Base-by-base conservation (phyloP, 228 moss, liverwort and hornwort genomes). In the Sphagnum fallax region DNA sequence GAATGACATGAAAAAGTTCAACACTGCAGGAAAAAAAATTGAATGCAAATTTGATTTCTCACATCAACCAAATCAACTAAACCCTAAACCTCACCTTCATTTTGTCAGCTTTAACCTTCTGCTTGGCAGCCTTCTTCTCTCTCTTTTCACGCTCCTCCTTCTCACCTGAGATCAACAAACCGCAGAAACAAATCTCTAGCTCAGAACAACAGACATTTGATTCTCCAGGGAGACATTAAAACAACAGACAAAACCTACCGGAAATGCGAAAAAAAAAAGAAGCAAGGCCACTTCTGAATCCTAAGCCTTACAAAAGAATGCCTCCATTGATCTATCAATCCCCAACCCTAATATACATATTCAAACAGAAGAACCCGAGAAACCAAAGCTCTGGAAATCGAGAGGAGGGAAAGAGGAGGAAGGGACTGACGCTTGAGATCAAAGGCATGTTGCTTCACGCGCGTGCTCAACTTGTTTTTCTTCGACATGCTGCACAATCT, bases 401-500 rank as follows among this genome's bases (percentile, higher is more conserved):
- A 16, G 50, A 8, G 6, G 67, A 16, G 16, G 9, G 9, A 55
- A 55, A 55, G 9, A 55, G 53, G 66, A 6, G 50, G 52, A 51
- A 16, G 6, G 8, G 7, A 63, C 82, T 65, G 52, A 88, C 84
- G 81, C 65, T 88, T 82, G 51, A 84, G 75, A 65, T 88, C 88
- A 62, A 88, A 88, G 52, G 59, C 50, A 58, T 88, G 88, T 69
- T 84, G 84, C 82, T 88, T 88, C 61, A 82, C 73, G 32, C 84
- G 88, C 72, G 88, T 88, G 80, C 88, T 88, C 70, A 82, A 71
- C 75, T 88, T 84, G 52, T 82, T 88, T 77, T 84, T 88, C 84
- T 88, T 88, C 77, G 88, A 88, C 88, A 88, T 84, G 4, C 62
- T 76, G 73, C 65, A 10, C 49, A 8, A 6, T 16, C 48, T 59